Evolutionary conservation across 768 basidiomycete genomes (phyloP).

Genomic region (Tulasnella sp.): DNA sequence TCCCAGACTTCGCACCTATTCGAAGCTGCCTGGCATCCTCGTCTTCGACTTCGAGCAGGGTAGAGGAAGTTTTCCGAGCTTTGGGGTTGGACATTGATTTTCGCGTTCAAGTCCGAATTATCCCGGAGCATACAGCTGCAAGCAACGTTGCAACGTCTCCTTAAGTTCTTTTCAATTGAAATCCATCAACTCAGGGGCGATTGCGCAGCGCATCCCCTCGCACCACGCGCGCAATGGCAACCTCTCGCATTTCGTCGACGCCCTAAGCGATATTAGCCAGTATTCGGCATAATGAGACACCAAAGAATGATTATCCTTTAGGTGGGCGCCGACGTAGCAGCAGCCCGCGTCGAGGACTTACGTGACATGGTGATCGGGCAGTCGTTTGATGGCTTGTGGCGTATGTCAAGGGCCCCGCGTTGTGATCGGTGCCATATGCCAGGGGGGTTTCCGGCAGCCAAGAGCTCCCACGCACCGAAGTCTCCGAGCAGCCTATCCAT

Average conservation of each 20-base stretch:
- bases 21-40: constrained; percentile 15
- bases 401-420: background rate
- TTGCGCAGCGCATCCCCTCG: background rate
- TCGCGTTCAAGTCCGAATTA: background rate
- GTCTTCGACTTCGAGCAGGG: constrained; percentile 26
- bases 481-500: background rate
- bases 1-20: constrained; percentile 13
- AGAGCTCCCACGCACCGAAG: background rate
- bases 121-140: background rate
- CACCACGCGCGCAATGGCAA: too few relatives aligned
- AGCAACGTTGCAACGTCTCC: background rate
- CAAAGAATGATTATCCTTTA: background rate
- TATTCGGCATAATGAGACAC: too few relatives aligned
- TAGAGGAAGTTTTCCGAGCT: background rate
- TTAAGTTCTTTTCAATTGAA: background rate
- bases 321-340: background rate
- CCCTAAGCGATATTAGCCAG: background rate
- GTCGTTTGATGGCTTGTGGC: background rate
- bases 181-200: background rate
- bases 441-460: background rate
- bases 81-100: background rate
- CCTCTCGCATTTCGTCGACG: too few relatives aligned
- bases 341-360: background rate
- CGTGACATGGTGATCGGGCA: background rate
- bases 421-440: background rate